Percentiles rank a stretch among this genome's conserved stretches.
phyloP scores from a whole-genome alignment of 805 yeast species.

The Maudiozyma bulderi region DNA sequence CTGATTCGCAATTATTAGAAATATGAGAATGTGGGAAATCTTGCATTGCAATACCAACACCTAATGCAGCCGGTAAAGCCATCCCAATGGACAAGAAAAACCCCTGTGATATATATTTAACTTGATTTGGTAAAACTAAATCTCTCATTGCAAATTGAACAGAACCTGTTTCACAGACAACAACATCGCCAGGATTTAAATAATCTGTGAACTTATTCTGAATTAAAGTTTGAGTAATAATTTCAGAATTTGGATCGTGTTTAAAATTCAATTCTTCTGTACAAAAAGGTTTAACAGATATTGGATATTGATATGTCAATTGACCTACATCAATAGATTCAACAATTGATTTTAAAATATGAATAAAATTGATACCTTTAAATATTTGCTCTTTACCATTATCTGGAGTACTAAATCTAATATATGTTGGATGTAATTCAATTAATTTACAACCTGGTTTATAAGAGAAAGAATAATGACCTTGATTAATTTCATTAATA shows the following conservation, averaged over 20 bases:
- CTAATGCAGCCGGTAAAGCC: conserved; percentile 80
- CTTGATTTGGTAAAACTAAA: conserved; percentile 46
- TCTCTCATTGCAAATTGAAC: conserved; percentile 71
- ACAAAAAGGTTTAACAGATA: conserved; percentile 16
- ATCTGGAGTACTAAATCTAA: conserved; percentile 34
- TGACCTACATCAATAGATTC: conserved; percentile 27
- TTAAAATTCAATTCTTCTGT: conserved; percentile 12
- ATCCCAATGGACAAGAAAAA: conserved; percentile 83
- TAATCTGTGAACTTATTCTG: conserved; percentile 34
- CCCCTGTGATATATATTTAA: conserved; percentile 51
- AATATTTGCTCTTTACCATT: conserved; percentile 19
- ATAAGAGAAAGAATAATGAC: conserved; percentile 47
- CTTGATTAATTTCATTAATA: conserved; percentile 59
- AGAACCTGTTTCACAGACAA: conserved; percentile 80
- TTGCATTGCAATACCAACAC: conserved; percentile 63
- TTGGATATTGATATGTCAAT: conserved; percentile 15
- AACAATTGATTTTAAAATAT: conserved; percentile 40
- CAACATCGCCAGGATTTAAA: conserved; percentile 53
- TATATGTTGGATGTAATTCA: conserved; percentile 43
- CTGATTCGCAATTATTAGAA: conserved; percentile 14
- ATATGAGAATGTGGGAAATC: conserved; percentile 35
- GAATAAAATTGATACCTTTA: conserved; percentile 38
- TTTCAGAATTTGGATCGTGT: conserved; percentile 15
- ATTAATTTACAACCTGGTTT: conserved; percentile 35
- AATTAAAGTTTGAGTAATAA: conserved; percentile 40